Conservation (phyloP, 805 yeast genomes). For the Monosporozyma aerobia region DNA sequence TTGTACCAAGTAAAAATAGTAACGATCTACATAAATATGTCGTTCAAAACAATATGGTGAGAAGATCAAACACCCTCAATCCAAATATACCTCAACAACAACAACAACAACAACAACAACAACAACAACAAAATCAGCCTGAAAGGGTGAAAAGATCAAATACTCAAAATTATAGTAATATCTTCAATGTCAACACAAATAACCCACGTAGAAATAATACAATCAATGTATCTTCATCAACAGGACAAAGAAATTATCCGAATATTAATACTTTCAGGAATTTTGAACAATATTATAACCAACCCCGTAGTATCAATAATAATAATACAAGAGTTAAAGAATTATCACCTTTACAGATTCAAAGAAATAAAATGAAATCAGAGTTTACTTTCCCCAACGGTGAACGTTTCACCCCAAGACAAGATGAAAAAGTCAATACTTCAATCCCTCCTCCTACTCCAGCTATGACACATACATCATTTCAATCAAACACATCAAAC, state of each 20-base stretch:
- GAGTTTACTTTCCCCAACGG: slow-evolving; percentile 30
- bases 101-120: not conserved
- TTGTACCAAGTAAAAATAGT: not conserved
- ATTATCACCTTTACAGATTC: slow-evolving; percentile 25
- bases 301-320: not conserved
- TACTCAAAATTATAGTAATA: not conserved
- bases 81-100: not conserved
- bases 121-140: not conserved
- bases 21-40: not conserved
- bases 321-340: not conserved
- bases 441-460: not conserved
- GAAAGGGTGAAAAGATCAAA: not conserved
- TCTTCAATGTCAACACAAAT: not conserved
- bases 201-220: not conserved
- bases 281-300: not conserved
- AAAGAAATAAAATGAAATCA: slow-evolving; percentile 22
- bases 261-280: not conserved
- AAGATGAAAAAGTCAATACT: not conserved
- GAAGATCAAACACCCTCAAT: not conserved
- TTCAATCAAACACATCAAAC: no score
- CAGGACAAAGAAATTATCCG: not conserved
- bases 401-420: slow-evolving; percentile 27
- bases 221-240: not conserved
- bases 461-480: not conserved
- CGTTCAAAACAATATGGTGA: not conserved